Conservation (phyloP, 306 rosid genomes). For the Cucurbita pepo region DNA sequence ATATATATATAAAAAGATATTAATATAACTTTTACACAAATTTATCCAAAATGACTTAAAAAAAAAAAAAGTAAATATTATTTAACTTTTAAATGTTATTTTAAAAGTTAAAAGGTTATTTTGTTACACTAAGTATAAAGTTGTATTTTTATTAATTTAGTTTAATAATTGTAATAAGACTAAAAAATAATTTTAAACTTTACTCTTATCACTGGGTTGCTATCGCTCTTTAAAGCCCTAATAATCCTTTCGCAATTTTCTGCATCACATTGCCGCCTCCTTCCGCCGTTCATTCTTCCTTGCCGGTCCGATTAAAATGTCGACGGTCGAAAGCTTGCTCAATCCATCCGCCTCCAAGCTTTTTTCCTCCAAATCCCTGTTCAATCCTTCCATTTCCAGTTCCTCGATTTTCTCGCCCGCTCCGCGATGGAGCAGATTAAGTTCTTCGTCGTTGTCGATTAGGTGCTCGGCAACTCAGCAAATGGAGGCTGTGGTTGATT, state of each 20-base stretch:
- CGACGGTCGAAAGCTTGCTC: not conserved
- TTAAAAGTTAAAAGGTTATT: no score
- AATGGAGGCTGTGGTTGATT: not conserved
- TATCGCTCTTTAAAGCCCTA: not conserved
- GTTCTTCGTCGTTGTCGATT: constrained; percentile 7
- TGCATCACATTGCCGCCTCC: not conserved
- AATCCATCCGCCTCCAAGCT: not conserved
- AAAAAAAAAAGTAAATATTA: no score
- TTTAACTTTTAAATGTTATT: no score
- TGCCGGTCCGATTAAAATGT: not conserved
- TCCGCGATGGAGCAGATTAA: not conserved
- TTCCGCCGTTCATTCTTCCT: not conserved
- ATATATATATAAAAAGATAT: no score
- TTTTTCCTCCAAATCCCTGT: constrained; percentile 18
- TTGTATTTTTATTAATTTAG: no score
- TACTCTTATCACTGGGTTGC: not conserved
- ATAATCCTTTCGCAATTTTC: not conserved
- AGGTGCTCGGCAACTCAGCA: constrained; percentile 9
- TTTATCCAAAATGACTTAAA: no score
- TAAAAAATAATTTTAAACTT: no score
- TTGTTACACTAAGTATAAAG: no score
- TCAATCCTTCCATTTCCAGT: constrained; percentile 9
- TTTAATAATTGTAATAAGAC: no score
- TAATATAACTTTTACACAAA: no score
- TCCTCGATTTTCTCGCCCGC: not conserved